Base-by-base conservation (phyloP, 352 stramenopile species). In the Phytophthora cryptogea region DNA sequence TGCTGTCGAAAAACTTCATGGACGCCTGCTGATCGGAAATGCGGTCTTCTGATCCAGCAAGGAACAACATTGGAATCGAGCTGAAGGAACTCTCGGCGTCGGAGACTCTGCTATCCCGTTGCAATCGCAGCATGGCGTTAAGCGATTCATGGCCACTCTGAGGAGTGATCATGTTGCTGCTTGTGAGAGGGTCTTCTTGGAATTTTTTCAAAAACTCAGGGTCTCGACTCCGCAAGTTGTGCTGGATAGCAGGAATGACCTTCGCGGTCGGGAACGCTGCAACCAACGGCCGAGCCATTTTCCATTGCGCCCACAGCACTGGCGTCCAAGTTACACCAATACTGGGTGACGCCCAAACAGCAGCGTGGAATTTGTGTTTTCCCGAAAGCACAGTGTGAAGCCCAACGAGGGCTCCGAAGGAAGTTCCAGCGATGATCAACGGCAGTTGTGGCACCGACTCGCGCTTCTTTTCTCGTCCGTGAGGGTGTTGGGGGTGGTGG, bases 31-130 rank as follows among this genome's bases (percentile, higher is more conserved):
- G 59, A 27, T 80, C 82, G 14, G 72, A 77, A 26, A 88, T 62
- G 20, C 67, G 68, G 63, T 90, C 80, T 0, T 72, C 56, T 0
- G 75, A 76, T 27, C 80, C 80, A 27, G 75, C 66, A 1, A 90
- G 40, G 33, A 88, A 74, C 11, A 81, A 17, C 66, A 78, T 67
- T 16, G 72, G 59, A 7, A 74, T 36, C 5, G 40, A 7, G 36
- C 52, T 61, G 26, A 75, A 69, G 4, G 49, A 14, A 16, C 54
- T 63, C 1, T 64, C 48, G 0, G 39, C 9, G 23, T 68, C 37
- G 4, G 61, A 33, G 1, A 78, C 52, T 43, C 56, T 43, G 5
- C 16, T 32, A 28, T 79, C 72, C 4, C 58, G 50, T 32, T 69
- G 51, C n/a, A 85, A 69, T 32, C 59, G 44, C 27, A 52, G 45